Base-by-base conservation (phyloP, 1,284 basidiomycete genomes). In the Leccinum fallax region DNA sequence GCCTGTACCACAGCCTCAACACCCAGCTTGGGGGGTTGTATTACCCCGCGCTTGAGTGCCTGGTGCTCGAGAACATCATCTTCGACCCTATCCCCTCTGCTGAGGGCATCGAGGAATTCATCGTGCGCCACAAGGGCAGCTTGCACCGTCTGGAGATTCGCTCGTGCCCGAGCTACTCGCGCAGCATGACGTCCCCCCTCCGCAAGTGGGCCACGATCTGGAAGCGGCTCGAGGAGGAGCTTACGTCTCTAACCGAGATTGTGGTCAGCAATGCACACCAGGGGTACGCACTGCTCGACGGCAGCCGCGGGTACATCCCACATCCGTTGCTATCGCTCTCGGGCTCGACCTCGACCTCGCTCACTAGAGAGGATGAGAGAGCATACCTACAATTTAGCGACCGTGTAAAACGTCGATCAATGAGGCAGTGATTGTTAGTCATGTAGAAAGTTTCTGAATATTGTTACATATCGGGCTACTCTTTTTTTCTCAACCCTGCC, bases 61-160 rank as follows among this genome's bases (percentile, higher is more conserved):
- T 76, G 28, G 64, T 74, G 2, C 67, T 73, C 2, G 72, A 76
- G 54, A 71, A 73, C 24, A 71, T 74, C 2, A 52, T 75, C 30
- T 74, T 76, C 19, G 73, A 75, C 53, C 64, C 61, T 7, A 59
- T 61, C 0, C 57, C 64, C 16, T 65, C 63, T 28, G 21, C 32
- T 1, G 63, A 70, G 24, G 71, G 72, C 7, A 61, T 76, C 1
- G 71, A 73, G 16, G 72, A 74, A 3, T 76, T 73, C 28, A 57
- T 76, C 21, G 2, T 75, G 16, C 74, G 73, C 13, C 74, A 73
- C 62, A 73, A 70, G 54, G 51, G 38, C 15, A 64, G 52, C 11
- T 46, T 73, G 2, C 70, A 64, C 6, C 65, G 62, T 36, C 55
- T 73, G 8, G 71, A 72, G 36, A 49, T 73, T 24, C 63, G 30